Percentiles rank a stretch among this genome's conserved stretches.
Conservation (phyloP, 2,329 filamentous ascomycete genomes). For the Orbilia blumenaviensis region DNA sequence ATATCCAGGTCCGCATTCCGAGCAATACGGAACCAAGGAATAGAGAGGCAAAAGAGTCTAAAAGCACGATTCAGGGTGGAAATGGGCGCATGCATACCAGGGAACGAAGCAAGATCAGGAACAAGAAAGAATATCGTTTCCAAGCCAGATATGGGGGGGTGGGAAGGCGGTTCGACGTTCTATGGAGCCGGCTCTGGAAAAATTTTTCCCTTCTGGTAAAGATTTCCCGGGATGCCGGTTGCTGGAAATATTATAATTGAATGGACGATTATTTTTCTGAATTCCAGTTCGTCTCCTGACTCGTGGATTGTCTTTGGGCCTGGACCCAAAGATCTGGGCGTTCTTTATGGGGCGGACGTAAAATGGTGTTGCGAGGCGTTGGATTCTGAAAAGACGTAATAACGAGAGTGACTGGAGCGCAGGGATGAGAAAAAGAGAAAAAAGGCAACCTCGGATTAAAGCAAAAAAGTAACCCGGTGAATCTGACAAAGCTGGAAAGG, state of each 20-base stretch:
- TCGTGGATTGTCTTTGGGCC: slow-evolving; percentile 8
- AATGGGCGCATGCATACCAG: slow-evolving; percentile 46
- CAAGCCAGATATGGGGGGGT: neutral
- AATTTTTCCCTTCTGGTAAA: slow-evolving; percentile 7
- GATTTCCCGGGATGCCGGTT: slow-evolving; percentile 20
- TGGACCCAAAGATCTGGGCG: slow-evolving; percentile 6
- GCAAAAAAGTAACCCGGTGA: neutral
- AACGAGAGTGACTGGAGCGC: slow-evolving; percentile 17
- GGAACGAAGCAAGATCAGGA: slow-evolving; percentile 4
- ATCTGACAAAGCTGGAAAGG: neutral
- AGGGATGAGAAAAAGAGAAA: slow-evolving; percentile 29
- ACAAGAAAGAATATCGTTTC: neutral
- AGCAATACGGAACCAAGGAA: slow-evolving; percentile 13
- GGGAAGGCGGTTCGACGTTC: neutral
- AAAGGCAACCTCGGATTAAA: neutral
- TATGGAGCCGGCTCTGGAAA: slow-evolving; percentile 5
- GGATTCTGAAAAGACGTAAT: slow-evolving; percentile 41
- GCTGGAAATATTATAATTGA: slow-evolving; percentile 24
- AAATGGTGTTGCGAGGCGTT: slow-evolving; percentile 47
- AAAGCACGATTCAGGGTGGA: neutral
- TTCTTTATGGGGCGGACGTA: slow-evolving; percentile 2
- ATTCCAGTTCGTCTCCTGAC: slow-evolving; percentile 45
- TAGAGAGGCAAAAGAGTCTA: slow-evolving; percentile 1
- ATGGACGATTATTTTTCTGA: slow-evolving; percentile 12
- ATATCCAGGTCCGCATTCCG: slow-evolving; percentile 29